phyloP scores from a whole-genome alignment of 2,329 filamentous ascomycete species.

The Beauveria varroae region DNA sequence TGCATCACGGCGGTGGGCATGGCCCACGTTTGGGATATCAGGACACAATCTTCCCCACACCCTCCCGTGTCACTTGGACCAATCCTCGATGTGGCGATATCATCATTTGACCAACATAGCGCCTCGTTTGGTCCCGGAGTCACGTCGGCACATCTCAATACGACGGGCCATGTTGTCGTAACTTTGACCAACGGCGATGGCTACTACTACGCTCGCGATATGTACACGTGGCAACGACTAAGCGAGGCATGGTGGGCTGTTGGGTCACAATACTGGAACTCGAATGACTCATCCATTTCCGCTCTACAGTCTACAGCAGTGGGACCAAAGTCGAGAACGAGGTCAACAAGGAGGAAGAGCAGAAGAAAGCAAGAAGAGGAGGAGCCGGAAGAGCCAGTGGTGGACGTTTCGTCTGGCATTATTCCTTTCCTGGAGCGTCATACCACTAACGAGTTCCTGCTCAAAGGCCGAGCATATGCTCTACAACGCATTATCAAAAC shows the following conservation, averaged over 20 bases:
- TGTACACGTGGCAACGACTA: slow-evolving; percentile 92
- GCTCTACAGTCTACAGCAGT: slow-evolving; percentile 67
- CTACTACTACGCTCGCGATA: slow-evolving; percentile 75
- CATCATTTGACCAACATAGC: slow-evolving; percentile 67
- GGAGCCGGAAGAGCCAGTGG: slow-evolving; percentile 31
- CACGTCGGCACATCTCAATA: slow-evolving; percentile 86
- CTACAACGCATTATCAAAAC: slow-evolving; percentile 87
- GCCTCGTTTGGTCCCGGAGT: slow-evolving; percentile 74
- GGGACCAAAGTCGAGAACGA: slow-evolving; percentile 41
- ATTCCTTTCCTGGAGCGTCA: slow-evolving; percentile 90
- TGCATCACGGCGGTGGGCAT: slow-evolving; percentile 83
- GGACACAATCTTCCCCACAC: slow-evolving; percentile 74
- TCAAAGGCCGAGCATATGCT: slow-evolving; percentile 87
- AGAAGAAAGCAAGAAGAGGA: slow-evolving; percentile 28
- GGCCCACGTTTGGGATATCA: slow-evolving; percentile 90
- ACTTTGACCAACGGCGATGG: slow-evolving; percentile 92
- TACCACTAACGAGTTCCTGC: slow-evolving; percentile 84
- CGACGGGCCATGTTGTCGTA: slow-evolving; percentile 77
- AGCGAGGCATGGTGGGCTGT: slow-evolving; percentile 98
- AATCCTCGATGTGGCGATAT: slow-evolving; percentile 77
- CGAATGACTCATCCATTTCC: slow-evolving; percentile 81
- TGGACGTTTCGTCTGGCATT: slow-evolving; percentile 75
- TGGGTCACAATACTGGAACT: slow-evolving; percentile 98
- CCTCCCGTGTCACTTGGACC: slow-evolving; percentile 85
- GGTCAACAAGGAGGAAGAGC: slow-evolving; percentile 18